Evolutionary conservation across 345 rosid species (phyloP).

Genomic region (Syzygium jambos): DNA sequence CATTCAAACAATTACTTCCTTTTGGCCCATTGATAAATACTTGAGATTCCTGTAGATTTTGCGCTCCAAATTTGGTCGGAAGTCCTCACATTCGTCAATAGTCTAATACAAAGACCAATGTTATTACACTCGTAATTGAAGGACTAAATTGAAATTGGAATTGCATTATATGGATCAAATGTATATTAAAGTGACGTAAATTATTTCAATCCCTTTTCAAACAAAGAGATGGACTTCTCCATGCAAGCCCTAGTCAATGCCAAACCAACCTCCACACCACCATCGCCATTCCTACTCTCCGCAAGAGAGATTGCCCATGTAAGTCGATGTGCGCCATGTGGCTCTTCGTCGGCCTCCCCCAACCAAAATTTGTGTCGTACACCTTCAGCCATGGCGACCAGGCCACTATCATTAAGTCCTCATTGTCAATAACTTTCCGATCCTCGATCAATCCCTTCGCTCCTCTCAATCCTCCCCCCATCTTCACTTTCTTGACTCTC

Average conservation of each 20-base stretch:
- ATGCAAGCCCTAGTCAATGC: constrained; percentile 4
- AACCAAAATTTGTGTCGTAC: constrained; percentile 29
- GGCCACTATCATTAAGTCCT: not conserved
- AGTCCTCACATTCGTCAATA: not conserved
- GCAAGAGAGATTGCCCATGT: constrained; percentile 1
- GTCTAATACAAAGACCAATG: not conserved
- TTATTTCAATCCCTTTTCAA: not conserved
- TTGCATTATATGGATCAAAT: not conserved
- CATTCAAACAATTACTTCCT: not conserved
- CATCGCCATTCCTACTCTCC: constrained; percentile 13
- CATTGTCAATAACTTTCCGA: not conserved
- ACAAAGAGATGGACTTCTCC: constrained; percentile 7
- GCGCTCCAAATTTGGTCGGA: constrained; percentile 11
- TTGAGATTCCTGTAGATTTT: not conserved
- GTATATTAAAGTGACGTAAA: not conserved
- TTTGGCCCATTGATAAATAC: not conserved
- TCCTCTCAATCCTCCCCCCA: constrained; percentile 2
- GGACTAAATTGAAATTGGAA: not conserved
- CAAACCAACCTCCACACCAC: constrained; percentile 26
- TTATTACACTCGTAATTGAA: not conserved
- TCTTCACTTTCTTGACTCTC: constrained; percentile 5
- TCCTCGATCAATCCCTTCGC: constrained; percentile 1
- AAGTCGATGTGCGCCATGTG: constrained; percentile 18
- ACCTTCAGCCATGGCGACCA: constrained; percentile 20
- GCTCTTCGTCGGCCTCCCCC: constrained; percentile 31